These are phyloP conservation scores for Boletus speciosus DNA, from an alignment of 768 basidiomycete species.

Conservation along the genomic window DNA sequence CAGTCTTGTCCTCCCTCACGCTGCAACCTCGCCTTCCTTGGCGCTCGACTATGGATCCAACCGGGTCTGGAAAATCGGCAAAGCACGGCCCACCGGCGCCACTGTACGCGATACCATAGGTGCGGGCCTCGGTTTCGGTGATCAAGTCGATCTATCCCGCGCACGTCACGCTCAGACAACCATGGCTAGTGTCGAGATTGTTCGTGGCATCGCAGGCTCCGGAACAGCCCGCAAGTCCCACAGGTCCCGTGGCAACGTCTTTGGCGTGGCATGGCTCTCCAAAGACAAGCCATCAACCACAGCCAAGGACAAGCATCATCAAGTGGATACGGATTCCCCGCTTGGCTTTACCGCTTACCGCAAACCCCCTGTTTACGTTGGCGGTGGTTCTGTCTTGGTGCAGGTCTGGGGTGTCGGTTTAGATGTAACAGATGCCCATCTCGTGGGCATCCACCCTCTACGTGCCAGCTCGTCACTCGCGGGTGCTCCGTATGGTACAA, in stretches of 20 bases:
- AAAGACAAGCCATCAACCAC: conserved; percentile 21
- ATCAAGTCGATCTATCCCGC: conserved; percentile 67
- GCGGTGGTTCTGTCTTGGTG: conserved; percentile 66
- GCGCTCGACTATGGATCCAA: conserved; percentile 9
- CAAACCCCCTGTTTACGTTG: conserved; percentile 69
- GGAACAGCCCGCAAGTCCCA: conserved; percentile 11
- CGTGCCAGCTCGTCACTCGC: conserved; percentile 11
- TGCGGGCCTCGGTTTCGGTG: conserved; percentile 31
- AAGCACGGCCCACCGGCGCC: conserved; percentile 3
- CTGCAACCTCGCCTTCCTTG: conserved; percentile 22
- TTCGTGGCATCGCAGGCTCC: conserved; percentile 46
- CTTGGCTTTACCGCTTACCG: conserved; percentile 71
- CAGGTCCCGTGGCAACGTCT: conserved; percentile 23
- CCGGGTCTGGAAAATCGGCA: conserved; percentile 27
- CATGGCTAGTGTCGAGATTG: conserved; percentile 84
- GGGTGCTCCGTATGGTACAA: conserved; percentile 22
- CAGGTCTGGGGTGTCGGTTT: conserved; percentile 90
- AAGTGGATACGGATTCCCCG: conserved; percentile 26
- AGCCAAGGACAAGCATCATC: conserved; percentile 8
- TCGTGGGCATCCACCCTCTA: conserved; percentile 48
- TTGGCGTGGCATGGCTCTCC: conserved; percentile 29
- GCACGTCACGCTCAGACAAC: conserved; percentile 81
- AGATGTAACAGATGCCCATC: conserved; percentile 66
- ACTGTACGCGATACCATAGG: conserved; percentile 25
- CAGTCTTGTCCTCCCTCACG: conserved; percentile 49